Evolutionary conservation across 441 rosid genomes (phyloP), one percentile per base, ranked within the genome.

Genomic region (Pelargonium myrrhifolium): DNA sequence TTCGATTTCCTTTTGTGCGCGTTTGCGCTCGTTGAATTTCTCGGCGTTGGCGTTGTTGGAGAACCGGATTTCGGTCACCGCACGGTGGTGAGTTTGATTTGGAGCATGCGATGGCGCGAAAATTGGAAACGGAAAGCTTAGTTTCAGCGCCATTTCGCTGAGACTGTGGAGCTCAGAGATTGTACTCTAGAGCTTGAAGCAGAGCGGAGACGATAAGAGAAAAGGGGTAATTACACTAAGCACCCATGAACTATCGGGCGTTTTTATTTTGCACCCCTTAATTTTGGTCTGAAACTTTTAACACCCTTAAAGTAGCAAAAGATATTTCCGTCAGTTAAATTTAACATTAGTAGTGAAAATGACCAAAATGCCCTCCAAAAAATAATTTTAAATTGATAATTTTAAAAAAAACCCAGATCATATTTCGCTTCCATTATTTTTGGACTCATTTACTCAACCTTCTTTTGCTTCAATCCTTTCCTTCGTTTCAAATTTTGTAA

Each of bases 11-110:
- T 83, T 74, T 71, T 79, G 87, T 3, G 68, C 73, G 60, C 96
- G 89, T 59, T 78, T 89, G 72, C 86, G 87, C 55, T 79, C 80
- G 65, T 87, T 79, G 84, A 88, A 90, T 43, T 76, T 72, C 66
- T 83, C 84, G 20, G 90, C 90, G 77, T 84, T 83, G 51, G 93
- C 90, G 84, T 86, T 89, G 76, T 85, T 84, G 12, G 97, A 81
- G 81, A 88, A 85, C 22, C 86, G 83, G 56, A 88, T 43, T 69
- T 83, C 87, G 21, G 74, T 73, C 71, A 81, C 82, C 12, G 73
- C 76, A 21, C 83, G 80, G 61, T 59, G 77, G 65, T 67, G 68
- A 9, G 71, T 53, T 28, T 65, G 65, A 31, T 62, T 39, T 1
- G 76, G 77, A 11, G 79, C 76, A 9, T 62, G 55, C 9, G 73